These are phyloP conservation scores for Adansonia rubrostipa DNA, from an alignment of 441 rosid genomes.

Conservation along the genomic window DNA sequence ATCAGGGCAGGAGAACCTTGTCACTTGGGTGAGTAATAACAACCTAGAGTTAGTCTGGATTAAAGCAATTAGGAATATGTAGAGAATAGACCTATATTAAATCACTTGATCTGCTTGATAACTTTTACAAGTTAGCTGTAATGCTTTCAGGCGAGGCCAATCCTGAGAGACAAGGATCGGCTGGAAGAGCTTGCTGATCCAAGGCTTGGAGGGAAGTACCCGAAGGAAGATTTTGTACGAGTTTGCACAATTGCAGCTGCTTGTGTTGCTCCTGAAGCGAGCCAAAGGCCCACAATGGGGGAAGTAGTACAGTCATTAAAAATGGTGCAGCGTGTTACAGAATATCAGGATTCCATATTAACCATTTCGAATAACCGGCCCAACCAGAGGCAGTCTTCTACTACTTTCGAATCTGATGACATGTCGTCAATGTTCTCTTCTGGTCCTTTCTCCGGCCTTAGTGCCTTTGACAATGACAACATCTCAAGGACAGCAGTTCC, in stretches of 20 bases:
- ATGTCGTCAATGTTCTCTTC: conserved; percentile 96
- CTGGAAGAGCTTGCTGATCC: conserved; percentile 87
- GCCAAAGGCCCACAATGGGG: conserved; percentile 95
- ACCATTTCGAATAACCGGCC: conserved; percentile 53
- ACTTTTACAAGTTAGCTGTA: background rate
- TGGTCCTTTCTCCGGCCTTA: conserved; percentile 86
- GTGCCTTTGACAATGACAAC: conserved; percentile 75
- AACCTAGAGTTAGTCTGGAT: background rate
- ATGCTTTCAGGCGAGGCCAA: conserved; percentile 79
- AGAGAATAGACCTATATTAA: background rate
- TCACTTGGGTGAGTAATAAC: conserved; percentile 69
- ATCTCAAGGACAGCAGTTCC: conserved; percentile 71
- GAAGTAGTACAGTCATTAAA: conserved; percentile 99
- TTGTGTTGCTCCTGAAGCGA: conserved; percentile 93
- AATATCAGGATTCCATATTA: conserved; percentile 65
- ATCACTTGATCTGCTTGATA: background rate
- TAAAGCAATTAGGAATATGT: background rate
- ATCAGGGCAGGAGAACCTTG: conserved; percentile 95
- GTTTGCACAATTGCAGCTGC: conserved; percentile 99
- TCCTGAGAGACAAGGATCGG: conserved; percentile 89
- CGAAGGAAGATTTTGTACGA: conserved; percentile 87
- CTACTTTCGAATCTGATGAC: conserved; percentile 89
- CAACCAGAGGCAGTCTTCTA: conserved; percentile 79
- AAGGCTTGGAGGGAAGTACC: conserved; percentile 77
- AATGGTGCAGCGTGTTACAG: conserved; percentile 88